These are phyloP conservation scores for Fraxinus excelsior DNA, from an alignment of 257 asterid species.

Conservation along the genomic window DNA sequence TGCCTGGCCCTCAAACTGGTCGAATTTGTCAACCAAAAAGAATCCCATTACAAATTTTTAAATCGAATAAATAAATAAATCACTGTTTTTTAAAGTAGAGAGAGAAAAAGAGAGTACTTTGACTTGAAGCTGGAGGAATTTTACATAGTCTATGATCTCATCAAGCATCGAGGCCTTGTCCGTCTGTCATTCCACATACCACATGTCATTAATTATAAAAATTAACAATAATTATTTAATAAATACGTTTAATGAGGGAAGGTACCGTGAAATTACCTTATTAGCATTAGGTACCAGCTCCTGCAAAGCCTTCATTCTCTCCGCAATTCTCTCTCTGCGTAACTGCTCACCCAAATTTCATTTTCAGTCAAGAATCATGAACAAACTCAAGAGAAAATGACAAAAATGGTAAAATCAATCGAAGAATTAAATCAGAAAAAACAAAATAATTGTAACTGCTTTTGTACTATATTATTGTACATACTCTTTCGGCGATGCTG, in stretches of 20 bases:
- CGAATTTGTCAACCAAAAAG: constrained; percentile 44
- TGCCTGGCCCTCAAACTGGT: neutral
- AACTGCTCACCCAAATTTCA: constrained; percentile 52
- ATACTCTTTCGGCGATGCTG: constrained; percentile 93
- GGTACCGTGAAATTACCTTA: constrained; percentile 51
- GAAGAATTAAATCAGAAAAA: neutral
- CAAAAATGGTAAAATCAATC: neutral
- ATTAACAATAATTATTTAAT: neutral
- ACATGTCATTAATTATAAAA: neutral
- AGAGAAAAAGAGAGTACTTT: constrained; percentile 47
- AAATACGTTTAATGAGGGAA: constrained; percentile 13
- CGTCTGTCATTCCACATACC: constrained; percentile 69
- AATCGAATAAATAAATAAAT: neutral
- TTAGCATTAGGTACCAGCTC: constrained; percentile 94
- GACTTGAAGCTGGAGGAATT: constrained; percentile 98
- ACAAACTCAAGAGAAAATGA: constrained; percentile 8
- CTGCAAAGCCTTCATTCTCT: constrained; percentile 90
- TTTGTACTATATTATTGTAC: constrained; percentile 31
- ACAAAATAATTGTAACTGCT: neutral
- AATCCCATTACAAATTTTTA: constrained; percentile 30
- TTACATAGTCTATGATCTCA: constrained; percentile 96
- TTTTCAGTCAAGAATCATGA: constrained; percentile 34
- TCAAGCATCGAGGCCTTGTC: constrained; percentile 97
- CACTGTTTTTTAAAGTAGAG: neutral
- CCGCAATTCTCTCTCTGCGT: constrained; percentile 97